Conservation (phyloP, 768 basidiomycete species). For the Amyloporia xantha region DNA sequence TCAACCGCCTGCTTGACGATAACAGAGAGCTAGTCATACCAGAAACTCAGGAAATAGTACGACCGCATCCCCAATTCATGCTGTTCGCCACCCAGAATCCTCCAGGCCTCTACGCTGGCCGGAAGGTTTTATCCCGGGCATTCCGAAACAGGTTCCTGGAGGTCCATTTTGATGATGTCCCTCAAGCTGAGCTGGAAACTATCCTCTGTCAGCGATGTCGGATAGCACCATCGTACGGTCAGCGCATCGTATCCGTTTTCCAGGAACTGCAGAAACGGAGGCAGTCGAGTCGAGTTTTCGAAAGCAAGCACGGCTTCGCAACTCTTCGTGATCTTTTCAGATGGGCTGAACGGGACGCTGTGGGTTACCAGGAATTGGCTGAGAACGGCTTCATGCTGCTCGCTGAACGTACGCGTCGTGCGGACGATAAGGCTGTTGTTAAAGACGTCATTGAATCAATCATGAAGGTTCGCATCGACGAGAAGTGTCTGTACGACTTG, state of each 20-base stretch:
- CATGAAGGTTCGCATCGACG: constrained; percentile 84
- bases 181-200: constrained; percentile 85
- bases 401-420: constrained; percentile 79
- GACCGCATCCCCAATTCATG: constrained; percentile 94
- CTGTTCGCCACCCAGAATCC: constrained; percentile 98
- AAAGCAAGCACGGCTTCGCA: constrained; percentile 95
- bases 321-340: constrained; percentile 96
- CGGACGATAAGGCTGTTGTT: constrained; percentile 82
- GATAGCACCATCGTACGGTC: constrained; percentile 91
- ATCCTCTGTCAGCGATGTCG: constrained; percentile 90
- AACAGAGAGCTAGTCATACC: constrained; percentile 94
- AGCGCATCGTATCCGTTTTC: constrained; percentile 87
- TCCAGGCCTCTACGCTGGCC: constrained; percentile 89
- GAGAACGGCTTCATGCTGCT: constrained; percentile 97
- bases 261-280: constrained; percentile 88
- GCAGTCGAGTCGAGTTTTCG: constrained; percentile 88
- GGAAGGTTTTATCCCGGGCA: constrained; percentile 91
- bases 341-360: constrained; percentile 89
- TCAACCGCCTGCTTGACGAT: constrained; percentile 94
- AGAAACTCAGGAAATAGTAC: constrained; percentile 91
- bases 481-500: constrained; percentile 58
- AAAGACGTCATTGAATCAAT: constrained; percentile 88
- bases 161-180: constrained; percentile 96
- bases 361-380: constrained; percentile 88
- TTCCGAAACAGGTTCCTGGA: constrained; percentile 97